A percentile compares a stretch with the other conserved stretches of the same genome.
phyloP scores from a whole-genome alignment of 2,329 filamentous ascomycete species.

The Paradendryphiella salina region DNA sequence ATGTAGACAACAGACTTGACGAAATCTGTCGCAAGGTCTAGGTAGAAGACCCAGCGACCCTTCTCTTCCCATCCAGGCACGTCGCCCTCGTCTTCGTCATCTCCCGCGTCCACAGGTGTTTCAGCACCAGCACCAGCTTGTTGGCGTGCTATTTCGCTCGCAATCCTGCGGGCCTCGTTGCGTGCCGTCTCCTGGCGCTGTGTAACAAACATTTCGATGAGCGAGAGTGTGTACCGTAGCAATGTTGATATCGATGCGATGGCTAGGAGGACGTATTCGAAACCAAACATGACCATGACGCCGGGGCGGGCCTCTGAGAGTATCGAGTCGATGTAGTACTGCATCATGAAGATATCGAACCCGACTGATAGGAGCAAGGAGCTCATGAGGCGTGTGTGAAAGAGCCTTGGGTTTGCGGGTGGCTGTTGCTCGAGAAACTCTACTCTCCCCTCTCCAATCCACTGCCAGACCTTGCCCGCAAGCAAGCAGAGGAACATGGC shows the following conservation, averaged over 20 bases:
- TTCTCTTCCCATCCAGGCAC: conserved; percentile 96
- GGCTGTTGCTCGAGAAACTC: conserved; percentile 95
- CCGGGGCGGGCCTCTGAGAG: conserved; percentile 87
- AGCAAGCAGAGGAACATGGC: conserved; percentile 94
- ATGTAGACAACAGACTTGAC: conserved; percentile 88
- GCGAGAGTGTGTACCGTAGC: conserved; percentile 74
- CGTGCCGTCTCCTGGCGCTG: conserved; percentile 72
- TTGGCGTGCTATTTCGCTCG: conserved; percentile 71
- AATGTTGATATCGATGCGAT: conserved; percentile 80
- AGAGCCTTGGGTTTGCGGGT: conserved; percentile 81
- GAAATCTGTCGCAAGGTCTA: conserved; percentile 87
- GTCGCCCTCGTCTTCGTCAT: conserved; percentile 90
- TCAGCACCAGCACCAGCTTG: conserved; percentile 44
- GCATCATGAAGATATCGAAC: conserved; percentile 79
- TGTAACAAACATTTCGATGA: conserved; percentile 76
- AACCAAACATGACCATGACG: conserved; percentile 99
- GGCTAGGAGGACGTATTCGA: conserved; percentile 88
- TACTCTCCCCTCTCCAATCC: conserved; percentile 94
- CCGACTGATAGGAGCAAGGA: conserved; percentile 77
- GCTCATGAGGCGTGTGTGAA: conserved; percentile 78
- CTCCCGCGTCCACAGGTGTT: conserved; percentile 55
- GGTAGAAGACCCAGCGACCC: conserved; percentile 84
- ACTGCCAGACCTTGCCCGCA: conserved; percentile 96
- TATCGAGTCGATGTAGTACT: conserved; percentile 79
- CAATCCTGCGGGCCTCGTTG: conserved; percentile 46